A percentile compares a stretch with the other conserved stretches of the same genome.
These are phyloP conservation scores for Moricandia arvensis DNA, from an alignment of 345 rosid species.

Conservation along the genomic window DNA sequence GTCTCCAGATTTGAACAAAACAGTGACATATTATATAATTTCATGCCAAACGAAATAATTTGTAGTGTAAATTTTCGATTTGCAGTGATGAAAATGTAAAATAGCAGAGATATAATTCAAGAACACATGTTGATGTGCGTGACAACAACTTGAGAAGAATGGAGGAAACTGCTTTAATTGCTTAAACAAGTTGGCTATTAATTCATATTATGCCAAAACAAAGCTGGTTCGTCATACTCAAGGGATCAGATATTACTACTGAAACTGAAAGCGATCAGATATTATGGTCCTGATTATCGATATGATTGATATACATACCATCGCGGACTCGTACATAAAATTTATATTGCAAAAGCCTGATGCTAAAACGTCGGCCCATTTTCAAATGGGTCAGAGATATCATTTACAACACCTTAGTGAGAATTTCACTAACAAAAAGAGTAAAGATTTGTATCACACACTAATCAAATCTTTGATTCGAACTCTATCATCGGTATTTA, in stretches of 20 bases:
- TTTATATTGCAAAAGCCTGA: background rate
- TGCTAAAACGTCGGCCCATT: background rate
- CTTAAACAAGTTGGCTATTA: conserved; percentile 18
- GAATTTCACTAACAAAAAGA: background rate
- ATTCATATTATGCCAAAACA: background rate
- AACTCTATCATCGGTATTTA: conserved; percentile 26
- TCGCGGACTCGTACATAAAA: background rate
- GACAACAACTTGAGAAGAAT: conserved; percentile 14
- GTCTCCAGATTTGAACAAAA: background rate
- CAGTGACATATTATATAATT: background rate
- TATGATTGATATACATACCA: background rate
- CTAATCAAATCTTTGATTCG: conserved; percentile 41
- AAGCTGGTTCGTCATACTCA: background rate
- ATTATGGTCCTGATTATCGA: background rate
- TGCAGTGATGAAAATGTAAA: background rate
- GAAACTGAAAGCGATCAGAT: background rate
- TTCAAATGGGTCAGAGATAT: background rate
- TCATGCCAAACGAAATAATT: background rate
- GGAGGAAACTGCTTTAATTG: conserved; percentile 15
- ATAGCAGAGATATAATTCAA: background rate
- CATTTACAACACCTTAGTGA: background rate
- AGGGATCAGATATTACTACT: background rate
- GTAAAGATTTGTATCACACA: conserved; percentile 41
- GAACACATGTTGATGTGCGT: background rate
- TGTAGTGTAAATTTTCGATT: background rate